Base-by-base conservation (phyloP, 306 rosid genomes). In the Citrullus amarus region DNA sequence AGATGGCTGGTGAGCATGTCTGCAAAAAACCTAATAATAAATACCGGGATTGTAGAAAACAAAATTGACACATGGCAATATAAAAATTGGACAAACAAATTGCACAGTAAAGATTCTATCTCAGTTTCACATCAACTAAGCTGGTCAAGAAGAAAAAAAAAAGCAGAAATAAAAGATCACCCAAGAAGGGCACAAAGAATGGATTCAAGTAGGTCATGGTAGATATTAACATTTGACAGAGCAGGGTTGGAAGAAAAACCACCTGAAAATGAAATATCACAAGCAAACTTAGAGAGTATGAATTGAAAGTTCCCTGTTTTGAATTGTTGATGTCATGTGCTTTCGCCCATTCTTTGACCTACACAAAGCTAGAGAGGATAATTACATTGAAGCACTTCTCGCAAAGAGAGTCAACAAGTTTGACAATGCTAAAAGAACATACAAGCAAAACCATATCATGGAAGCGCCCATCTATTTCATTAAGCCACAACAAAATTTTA, bases 261-360 rank as follows among this genome's bases (percentile, higher is more conserved):
- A 95, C 99, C 99, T 95, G 99, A 78, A 95, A 91, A 84, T 92
- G 97, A 84, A 95, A 95, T 71, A 95, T 79, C 80, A 91, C 97
- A 55, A 95, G 97, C 84, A 95, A 83, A 82, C 93, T 63, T 57
- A 95, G 97, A 76, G 99, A 80, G 86, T 89, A 95, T n/a, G 98
- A 94, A 74, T 89, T 92, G 89, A 94, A 88, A 78, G 90, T 85
- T 79, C 98, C 97, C 34, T 79, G 18, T 84, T 59, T 90, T 55
- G 98, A 80, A 82, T 88, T 86, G 83, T 94, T 94, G 66, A 94
- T 92, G 53, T 85, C 86, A 71, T 92, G 95, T 22, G 89, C 85
- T 90, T 90, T 94, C 32, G 97, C 98, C 98, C 98, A 94, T 86
- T 95, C 93, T 86, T 95, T 95, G 61, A 95, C 97, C 99, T 95